phyloP scores from a whole-genome alignment of 1,139 yeast species.

The Yamadazyma triangularis region DNA sequence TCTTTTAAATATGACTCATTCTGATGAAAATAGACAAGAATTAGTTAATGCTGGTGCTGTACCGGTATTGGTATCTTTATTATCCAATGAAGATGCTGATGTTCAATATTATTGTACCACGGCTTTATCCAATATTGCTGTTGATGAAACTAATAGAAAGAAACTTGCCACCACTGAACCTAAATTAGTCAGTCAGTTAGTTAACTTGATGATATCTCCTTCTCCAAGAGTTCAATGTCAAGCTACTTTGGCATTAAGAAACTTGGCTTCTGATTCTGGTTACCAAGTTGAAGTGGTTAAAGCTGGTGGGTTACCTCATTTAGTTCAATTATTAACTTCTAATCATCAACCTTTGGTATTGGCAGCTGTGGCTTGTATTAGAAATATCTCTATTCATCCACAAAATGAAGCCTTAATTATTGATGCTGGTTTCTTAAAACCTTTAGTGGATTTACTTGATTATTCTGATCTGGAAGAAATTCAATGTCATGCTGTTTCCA shows the following conservation, averaged over 20 bases:
- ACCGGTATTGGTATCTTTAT: constrained; percentile 87
- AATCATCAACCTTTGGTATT: constrained; percentile 88
- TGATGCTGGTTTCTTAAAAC: constrained; percentile 92
- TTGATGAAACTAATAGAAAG: constrained; percentile 85
- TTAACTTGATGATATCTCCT: constrained; percentile 85
- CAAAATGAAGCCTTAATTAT: constrained; percentile 91
- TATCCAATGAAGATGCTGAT: constrained; percentile 87
- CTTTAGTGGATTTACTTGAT: constrained; percentile 80
- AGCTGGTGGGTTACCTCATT: constrained; percentile 91
- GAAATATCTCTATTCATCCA: constrained; percentile 96
- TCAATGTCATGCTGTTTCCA: constrained; percentile 96
- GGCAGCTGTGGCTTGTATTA: constrained; percentile 97
- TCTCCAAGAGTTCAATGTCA: constrained; percentile 97
- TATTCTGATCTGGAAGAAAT: constrained; percentile 90
- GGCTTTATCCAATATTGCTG: constrained; percentile 94
- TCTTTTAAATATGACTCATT: constrained; percentile 93
- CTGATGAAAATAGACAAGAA: constrained; percentile 94
- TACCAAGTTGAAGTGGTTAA: constrained; percentile 95
- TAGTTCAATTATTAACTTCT: constrained; percentile 81
- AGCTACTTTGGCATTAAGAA: constrained; percentile 93
- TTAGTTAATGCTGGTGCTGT: constrained; percentile 97
- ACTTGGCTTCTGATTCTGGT: constrained; percentile 87
- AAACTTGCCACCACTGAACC: constrained; percentile 91
- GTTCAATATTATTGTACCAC: constrained; percentile 98
- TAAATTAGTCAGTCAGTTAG: constrained; percentile 83